Evolutionary conservation across 768 basidiomycete species (phyloP).

Genomic region (Lactarius tabidus): DNA sequence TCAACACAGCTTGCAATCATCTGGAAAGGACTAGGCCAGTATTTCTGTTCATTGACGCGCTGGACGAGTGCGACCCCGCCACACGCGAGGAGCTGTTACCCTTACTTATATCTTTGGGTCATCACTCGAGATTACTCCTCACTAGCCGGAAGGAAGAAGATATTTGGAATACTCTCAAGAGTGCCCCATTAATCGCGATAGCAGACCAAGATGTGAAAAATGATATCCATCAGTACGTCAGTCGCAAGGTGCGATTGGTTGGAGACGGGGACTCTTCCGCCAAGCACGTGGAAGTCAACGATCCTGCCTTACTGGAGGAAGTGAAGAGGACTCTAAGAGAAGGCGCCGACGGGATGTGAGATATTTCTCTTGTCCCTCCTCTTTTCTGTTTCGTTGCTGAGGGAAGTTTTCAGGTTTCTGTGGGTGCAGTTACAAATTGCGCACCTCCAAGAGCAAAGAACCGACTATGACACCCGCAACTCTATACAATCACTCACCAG

Average conservation of each 20-base stretch:
- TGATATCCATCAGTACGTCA: constrained; percentile 9
- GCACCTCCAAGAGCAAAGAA: constrained; percentile 13
- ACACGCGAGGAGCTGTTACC: constrained; percentile 3
- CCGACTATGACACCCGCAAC: constrained; percentile 6
- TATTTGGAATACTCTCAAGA: background rate
- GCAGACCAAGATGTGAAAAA: background rate
- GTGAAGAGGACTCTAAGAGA: background rate
- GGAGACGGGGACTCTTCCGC: background rate
- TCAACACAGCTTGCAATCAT: background rate
- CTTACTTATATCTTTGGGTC: background rate
- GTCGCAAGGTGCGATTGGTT: constrained; percentile 2
- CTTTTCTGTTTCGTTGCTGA: background rate
- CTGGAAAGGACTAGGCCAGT: background rate
- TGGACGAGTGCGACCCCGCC: constrained; percentile 8
- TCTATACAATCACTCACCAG: background rate
- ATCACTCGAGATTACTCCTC: background rate
- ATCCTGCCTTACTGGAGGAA: constrained; percentile 1
- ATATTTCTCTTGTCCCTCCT: background rate
- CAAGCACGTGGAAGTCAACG: background rate
- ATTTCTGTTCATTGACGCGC: constrained; percentile 7
- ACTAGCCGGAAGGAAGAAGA: constrained; percentile 13
- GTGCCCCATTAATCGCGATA: background rate
- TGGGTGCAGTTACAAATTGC: constrained; percentile 8
- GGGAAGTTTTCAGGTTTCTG: background rate
- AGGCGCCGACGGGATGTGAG: constrained; percentile 13